These are phyloP conservation scores for Podosphaera fusca DNA, from an alignment of 2,329 filamentous ascomycete genomes.

Conservation along the genomic window DNA sequence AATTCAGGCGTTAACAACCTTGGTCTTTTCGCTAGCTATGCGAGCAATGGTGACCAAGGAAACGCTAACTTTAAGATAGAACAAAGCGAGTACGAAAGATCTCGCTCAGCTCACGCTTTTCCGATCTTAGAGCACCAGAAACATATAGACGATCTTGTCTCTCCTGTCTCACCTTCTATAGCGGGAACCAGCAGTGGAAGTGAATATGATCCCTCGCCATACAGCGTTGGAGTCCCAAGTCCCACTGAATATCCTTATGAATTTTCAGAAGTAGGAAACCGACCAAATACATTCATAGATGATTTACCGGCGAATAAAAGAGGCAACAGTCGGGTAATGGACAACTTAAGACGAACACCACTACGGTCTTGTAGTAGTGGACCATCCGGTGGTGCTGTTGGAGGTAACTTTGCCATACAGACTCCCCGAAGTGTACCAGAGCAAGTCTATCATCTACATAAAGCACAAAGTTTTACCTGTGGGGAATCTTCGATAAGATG, in stretches of 20 bases:
- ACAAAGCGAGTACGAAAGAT: slow-evolving; percentile 2
- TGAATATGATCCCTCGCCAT: not conserved
- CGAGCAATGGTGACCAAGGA: slow-evolving; percentile 10
- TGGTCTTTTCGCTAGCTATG: slow-evolving; percentile 11
- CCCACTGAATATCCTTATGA: not conserved
- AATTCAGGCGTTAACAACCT: slow-evolving; percentile 30
- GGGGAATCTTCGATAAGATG: not conserved
- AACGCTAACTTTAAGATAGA: slow-evolving; percentile 14
- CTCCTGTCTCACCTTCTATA: slow-evolving; percentile 1
- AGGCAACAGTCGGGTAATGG: not conserved
- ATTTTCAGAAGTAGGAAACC: not conserved
- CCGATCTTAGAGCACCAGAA: not conserved
- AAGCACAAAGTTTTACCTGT: slow-evolving; percentile 2
- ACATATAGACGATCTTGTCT: not conserved
- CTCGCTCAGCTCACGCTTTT: not conserved
- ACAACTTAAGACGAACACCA: not conserved
- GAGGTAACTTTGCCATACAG: slow-evolving; percentile 1
- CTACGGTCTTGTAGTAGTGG: slow-evolving; percentile 1
- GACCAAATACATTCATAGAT: not conserved
- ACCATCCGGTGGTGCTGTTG: not conserved
- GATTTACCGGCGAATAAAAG: not conserved
- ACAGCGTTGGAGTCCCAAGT: not conserved
- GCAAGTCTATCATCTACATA: slow-evolving; percentile 8
- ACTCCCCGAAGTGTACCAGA: slow-evolving; percentile 13
- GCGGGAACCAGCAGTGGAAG: not conserved